Conservation (phyloP, 352 stramenopile genomes). For the Phytophthora brassicae region DNA sequence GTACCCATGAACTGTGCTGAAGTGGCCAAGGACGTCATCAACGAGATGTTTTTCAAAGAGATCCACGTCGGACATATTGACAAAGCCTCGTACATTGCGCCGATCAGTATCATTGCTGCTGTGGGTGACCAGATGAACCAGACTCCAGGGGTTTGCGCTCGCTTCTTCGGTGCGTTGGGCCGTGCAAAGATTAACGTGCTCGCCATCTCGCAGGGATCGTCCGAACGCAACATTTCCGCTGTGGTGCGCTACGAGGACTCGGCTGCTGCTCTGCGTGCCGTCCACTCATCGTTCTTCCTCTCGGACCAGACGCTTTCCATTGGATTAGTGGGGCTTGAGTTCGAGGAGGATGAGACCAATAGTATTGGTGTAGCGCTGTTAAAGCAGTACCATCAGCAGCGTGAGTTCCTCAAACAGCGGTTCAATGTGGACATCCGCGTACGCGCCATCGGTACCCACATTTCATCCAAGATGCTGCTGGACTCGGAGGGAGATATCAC, state of each 20-base stretch:
- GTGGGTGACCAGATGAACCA: constrained; percentile 95
- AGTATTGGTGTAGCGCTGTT: constrained; percentile 87
- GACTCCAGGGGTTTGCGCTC: constrained; percentile 89
- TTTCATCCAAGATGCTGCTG: constrained; percentile 61
- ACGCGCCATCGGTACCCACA: constrained; percentile 71
- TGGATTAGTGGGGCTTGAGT: constrained; percentile 87
- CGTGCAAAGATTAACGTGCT: constrained; percentile 95
- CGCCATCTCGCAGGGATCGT: constrained; percentile 94
- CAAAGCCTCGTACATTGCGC: constrained; percentile 80
- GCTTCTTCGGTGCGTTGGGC: constrained; percentile 94
- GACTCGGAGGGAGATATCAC: constrained; percentile 64
- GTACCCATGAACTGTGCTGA: constrained; percentile 75
- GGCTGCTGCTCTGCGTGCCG: constrained; percentile 89
- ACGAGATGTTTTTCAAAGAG: constrained; percentile 88
- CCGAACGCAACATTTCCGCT: constrained; percentile 94
- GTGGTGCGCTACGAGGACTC: constrained; percentile 91
- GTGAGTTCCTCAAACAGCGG: constrained; percentile 72
- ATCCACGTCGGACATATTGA: constrained; percentile 85
- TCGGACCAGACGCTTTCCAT: constrained; percentile 93
- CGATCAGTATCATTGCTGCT: constrained; percentile 94
- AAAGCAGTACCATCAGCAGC: constrained; percentile 85
- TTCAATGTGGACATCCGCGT: constrained; percentile 89
- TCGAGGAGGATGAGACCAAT: constrained; percentile 40
- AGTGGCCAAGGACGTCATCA: constrained; percentile 71
- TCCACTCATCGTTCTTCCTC: constrained; percentile 95